Conservation (phyloP, 108 stramenopile genomes). For the Pseudonitzschia pungens region DNA sequence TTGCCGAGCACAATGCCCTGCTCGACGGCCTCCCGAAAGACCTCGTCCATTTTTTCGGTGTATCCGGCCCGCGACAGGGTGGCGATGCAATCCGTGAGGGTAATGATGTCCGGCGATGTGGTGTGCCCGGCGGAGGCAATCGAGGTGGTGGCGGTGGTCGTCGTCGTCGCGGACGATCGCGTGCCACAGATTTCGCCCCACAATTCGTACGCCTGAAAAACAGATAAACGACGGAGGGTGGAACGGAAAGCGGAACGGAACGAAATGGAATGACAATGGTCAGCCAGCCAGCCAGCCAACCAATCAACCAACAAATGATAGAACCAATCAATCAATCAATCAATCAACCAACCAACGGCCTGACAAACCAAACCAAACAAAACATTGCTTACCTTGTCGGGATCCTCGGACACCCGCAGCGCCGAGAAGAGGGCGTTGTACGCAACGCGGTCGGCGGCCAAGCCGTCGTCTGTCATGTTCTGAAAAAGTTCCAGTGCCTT, state of each 20-base stretch:
- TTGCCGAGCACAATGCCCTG: conserved; percentile 52
- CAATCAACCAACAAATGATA: neutral
- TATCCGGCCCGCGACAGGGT: conserved; percentile 51
- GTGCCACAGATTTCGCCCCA: conserved; percentile 74
- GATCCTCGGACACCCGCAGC: conserved; percentile 52
- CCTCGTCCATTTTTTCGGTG: conserved; percentile 46
- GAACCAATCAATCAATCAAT: neutral
- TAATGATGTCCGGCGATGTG: conserved; percentile 75
- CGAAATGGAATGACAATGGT: too few species aligned
- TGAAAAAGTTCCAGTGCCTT: conserved; percentile 68
- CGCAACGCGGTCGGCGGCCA: conserved; percentile 65
- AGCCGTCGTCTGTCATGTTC: conserved; percentile 60
- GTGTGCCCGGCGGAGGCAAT: conserved; percentile 35
- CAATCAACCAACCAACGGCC: too few species aligned
- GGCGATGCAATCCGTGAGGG: conserved; percentile 71
- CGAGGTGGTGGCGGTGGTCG: neutral
- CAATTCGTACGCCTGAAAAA: conserved; percentile 47
- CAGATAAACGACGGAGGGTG: too few species aligned
- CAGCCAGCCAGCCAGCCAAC: too few species aligned
- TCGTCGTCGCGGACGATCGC: too few species aligned
- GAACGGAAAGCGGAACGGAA: too few species aligned
- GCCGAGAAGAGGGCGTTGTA: conserved; percentile 82
- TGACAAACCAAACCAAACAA: neutral
- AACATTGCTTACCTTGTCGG: conserved; percentile 27
- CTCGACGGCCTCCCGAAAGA: conserved; percentile 70